A percentile compares a stretch with the other conserved stretches of the same genome.
These are phyloP conservation scores for Digitaria exilis DNA, from an alignment of 202 grass and related monocot species.

Conservation along the genomic window DNA sequence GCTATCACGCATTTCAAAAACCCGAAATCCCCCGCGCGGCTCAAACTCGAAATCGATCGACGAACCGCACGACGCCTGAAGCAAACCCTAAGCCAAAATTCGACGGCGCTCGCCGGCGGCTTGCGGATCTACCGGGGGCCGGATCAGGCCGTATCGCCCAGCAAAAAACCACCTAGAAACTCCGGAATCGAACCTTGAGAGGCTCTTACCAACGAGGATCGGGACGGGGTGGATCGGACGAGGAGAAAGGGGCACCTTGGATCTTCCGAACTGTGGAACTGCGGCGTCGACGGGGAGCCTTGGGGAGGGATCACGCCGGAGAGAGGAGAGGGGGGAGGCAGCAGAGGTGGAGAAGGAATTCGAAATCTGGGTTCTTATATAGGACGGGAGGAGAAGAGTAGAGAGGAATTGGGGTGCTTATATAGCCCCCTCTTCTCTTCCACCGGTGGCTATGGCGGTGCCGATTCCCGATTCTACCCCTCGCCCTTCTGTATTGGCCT, in stretches of 20 bases:
- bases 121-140: background rate
- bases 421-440: background rate
- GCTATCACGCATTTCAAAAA: background rate
- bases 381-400: background rate
- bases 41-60: background rate
- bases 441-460: background rate
- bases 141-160: background rate
- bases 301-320: background rate
- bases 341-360: conserved; percentile 7
- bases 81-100: background rate
- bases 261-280: conserved; percentile 17
- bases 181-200: background rate
- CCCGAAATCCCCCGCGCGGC: background rate
- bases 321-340: background rate
- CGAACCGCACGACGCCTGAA: background rate
- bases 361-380: conserved; percentile 41
- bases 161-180: background rate
- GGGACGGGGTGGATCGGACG: background rate
- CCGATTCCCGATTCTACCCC: background rate
- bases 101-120: background rate
- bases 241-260: background rate
- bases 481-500: background rate
- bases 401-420: conserved; percentile 6
- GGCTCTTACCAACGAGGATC: conserved; percentile 7
- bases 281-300: background rate